These are phyloP conservation scores for Sequoia sempervirens DNA, from an alignment of 75 land plant species.

Conservation along the genomic window DNA sequence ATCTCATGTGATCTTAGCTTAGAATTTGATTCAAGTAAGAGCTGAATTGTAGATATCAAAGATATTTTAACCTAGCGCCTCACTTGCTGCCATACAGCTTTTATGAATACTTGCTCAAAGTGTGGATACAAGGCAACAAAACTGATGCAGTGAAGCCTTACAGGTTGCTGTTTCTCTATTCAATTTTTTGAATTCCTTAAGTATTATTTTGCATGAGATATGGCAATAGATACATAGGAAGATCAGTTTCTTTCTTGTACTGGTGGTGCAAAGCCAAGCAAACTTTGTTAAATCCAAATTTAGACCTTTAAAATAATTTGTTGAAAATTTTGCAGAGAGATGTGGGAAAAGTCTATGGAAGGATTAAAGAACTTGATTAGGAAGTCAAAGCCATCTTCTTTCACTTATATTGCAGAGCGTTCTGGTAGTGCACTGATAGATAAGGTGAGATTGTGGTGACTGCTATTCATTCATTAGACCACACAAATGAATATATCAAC, in stretches of 20 bases:
- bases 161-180: slow-evolving; percentile 42
- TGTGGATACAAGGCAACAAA: slow-evolving; percentile 95
- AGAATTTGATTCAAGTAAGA: neutral
- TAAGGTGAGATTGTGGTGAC: slow-evolving; percentile 52
- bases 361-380: slow-evolving; percentile 67
- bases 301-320: neutral
- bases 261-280: neutral
- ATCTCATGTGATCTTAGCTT: neutral
- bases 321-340: slow-evolving; percentile 50
- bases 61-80: neutral
- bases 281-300: neutral
- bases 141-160: slow-evolving; percentile 76
- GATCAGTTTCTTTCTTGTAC: neutral
- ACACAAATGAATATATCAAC: slow-evolving; percentile 1
- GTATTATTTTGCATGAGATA: neutral
- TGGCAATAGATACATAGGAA: neutral
- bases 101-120: slow-evolving; percentile 96
- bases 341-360: slow-evolving; percentile 99
- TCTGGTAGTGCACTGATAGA: slow-evolving; percentile 50
- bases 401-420: slow-evolving; percentile 82
- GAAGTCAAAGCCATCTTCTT: slow-evolving; percentile 75
- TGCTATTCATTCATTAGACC: neutral
- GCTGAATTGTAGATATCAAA: neutral
- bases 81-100: slow-evolving; percentile 52
- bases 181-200: neutral